Conservation (phyloP, 192 early-diverging fungal species). For the Entomortierella parvispora region DNA sequence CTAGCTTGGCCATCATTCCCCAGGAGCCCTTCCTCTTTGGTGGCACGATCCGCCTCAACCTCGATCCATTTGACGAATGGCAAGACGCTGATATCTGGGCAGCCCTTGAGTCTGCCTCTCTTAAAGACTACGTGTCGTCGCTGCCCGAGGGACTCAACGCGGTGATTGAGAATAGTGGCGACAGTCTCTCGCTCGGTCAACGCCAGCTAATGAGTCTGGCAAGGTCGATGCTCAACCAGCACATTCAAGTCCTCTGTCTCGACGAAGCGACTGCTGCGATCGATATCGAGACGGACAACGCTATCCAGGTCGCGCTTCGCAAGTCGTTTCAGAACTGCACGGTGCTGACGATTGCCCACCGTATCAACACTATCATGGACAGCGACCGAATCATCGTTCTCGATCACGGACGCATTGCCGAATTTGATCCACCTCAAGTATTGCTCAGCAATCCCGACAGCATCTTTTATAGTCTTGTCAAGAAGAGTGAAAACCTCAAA, state of each 20-base stretch:
- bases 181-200: conserved; percentile 59
- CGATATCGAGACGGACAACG: conserved; percentile 62
- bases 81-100: conserved; percentile 60
- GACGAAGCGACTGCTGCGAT: conserved; percentile 78
- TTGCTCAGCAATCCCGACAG: conserved; percentile 38
- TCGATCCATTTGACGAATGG: conserved; percentile 66
- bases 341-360: conserved; percentile 76
- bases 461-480: conserved; percentile 7
- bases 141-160: conserved; percentile 47
- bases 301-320: conserved; percentile 55
- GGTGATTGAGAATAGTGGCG: conserved; percentile 2
- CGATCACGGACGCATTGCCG: conserved; percentile 72
- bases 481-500: conserved; percentile 2
- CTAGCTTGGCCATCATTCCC: conserved; percentile 73
- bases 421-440: conserved; percentile 70
- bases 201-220: conserved; percentile 73
- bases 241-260: conserved; percentile 64
- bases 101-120: conserved; percentile 62
- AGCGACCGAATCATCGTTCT: conserved; percentile 84
- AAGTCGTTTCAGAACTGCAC: conserved; percentile 20
- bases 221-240: conserved; percentile 61
- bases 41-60: conserved; percentile 61
- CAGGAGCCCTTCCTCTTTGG: conserved; percentile 75
- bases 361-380: conserved; percentile 79
- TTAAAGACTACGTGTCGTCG: conserved; percentile 51